Conservation (phyloP, 352 stramenopile species). For the Phytophthora boehmeriae region DNA sequence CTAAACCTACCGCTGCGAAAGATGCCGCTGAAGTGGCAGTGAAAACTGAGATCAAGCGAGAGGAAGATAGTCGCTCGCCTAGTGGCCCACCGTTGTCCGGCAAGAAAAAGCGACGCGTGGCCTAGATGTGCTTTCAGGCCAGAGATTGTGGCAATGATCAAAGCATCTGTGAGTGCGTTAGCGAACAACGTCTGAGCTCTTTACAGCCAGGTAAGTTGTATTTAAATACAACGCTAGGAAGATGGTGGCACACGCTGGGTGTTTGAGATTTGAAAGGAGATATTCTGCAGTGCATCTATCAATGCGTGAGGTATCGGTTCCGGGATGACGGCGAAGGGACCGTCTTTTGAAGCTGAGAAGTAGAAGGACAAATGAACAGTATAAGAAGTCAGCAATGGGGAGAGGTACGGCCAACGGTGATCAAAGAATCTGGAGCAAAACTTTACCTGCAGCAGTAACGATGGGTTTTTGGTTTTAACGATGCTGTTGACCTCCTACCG, state of each 20-base stretch:
- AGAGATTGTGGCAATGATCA: background rate
- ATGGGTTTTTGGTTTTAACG: slow-evolving; percentile 95
- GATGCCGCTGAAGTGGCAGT: slow-evolving; percentile 23
- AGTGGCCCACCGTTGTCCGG: slow-evolving; percentile 27
- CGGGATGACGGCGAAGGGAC: slow-evolving; percentile 45
- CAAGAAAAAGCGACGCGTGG: slow-evolving; percentile 68
- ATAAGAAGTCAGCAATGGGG: slow-evolving; percentile 12
- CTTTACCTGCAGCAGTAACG: slow-evolving; percentile 89
- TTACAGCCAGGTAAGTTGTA: slow-evolving; percentile 2
- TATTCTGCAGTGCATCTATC: slow-evolving; percentile 17
- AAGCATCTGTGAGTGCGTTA: slow-evolving; percentile 9
- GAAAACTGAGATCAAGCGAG: slow-evolving; percentile 40
- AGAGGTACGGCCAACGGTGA: background rate
- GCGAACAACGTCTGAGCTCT: slow-evolving; percentile 1
- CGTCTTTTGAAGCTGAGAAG: slow-evolving; percentile 65
- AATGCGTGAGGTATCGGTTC: slow-evolving; percentile 73
- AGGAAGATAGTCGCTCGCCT: slow-evolving; percentile 13
- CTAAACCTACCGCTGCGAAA: slow-evolving; percentile 18
- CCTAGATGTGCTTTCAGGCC: slow-evolving; percentile 18
- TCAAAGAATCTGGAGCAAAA: background rate
- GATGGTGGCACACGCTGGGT: slow-evolving; percentile 16
- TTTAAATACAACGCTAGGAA: slow-evolving; percentile 31
- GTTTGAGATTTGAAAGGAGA: slow-evolving; percentile 17
- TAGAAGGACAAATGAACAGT: slow-evolving; percentile 1
- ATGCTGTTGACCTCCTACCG: slow-evolving; percentile 93